Conservation (phyloP, 202 grass and related monocot genomes). For the Saccharum hybrid region DNA sequence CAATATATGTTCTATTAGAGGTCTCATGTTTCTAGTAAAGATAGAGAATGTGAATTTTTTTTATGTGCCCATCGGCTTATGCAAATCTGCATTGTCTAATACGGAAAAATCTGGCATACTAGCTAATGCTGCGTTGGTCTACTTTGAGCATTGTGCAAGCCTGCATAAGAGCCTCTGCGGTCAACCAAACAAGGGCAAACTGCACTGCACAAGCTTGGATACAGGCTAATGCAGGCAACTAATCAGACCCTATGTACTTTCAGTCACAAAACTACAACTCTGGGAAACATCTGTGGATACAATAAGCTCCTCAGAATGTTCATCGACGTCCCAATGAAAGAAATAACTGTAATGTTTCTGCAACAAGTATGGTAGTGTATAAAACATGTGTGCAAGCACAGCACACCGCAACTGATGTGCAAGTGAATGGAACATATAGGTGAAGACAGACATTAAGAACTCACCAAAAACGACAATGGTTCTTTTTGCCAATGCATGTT, state of each 20-base stretch:
- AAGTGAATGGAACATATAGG: slow-evolving; percentile 27
- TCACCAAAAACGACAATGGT: slow-evolving; percentile 96
- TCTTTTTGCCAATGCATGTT: slow-evolving; percentile 92
- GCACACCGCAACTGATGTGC: slow-evolving; percentile 2
- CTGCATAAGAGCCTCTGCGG: not conserved
- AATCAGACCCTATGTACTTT: not conserved
- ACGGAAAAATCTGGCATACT: not conserved
- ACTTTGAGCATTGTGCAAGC: too few relatives aligned
- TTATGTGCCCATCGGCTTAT: not conserved
- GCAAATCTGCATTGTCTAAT: not conserved
- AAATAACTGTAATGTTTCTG: slow-evolving; percentile 26
- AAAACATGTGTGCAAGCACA: slow-evolving; percentile 9
- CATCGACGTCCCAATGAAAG: slow-evolving; percentile 4
- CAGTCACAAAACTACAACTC: not conserved
- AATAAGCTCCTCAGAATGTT: slow-evolving; percentile 27
- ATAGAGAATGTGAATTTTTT: not conserved
- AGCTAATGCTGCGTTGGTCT: not conserved
- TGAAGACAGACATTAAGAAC: slow-evolving; percentile 39
- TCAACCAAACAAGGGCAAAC: not conserved
- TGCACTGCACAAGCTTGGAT: not conserved
- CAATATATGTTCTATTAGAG: too few relatives aligned
- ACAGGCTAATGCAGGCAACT: not conserved
- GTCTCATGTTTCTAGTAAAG: too few relatives aligned
- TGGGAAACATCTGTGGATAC: slow-evolving; percentile 7
- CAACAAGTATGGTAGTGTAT: slow-evolving; percentile 7